Evolutionary conservation across 805 yeast species (phyloP).

Genomic region (Debaryomyces castellii): DNA sequence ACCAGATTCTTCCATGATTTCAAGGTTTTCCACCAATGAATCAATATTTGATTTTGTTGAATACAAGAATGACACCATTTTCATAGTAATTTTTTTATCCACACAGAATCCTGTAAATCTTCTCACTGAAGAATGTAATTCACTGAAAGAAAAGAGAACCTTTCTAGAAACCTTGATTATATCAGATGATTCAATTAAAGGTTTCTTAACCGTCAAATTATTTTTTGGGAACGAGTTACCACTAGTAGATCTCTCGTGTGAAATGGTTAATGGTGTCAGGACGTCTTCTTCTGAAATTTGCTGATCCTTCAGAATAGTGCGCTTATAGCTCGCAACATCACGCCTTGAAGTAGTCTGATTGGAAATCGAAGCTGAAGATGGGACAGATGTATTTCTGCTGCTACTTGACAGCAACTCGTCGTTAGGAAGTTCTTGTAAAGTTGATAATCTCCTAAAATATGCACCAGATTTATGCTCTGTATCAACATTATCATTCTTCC

Average conservation of each 20-base stretch:
- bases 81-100: slow-evolving; percentile 54
- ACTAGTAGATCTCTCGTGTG: not conserved
- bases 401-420: slow-evolving; percentile 18
- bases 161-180: slow-evolving; percentile 55
- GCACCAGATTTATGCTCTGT: slow-evolving; percentile 57
- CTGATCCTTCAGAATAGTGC: not conserved
- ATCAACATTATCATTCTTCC: slow-evolving; percentile 37
- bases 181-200: slow-evolving; percentile 12
- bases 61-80: slow-evolving; percentile 51
- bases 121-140: slow-evolving; percentile 59
- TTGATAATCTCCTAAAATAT: slow-evolving; percentile 63
- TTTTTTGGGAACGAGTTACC: slow-evolving; percentile 10
- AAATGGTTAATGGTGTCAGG: not conserved
- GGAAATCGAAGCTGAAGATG: not conserved
- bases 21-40: slow-evolving; percentile 55
- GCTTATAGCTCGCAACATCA: not conserved
- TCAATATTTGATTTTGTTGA: slow-evolving; percentile 56
- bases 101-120: slow-evolving; percentile 57
- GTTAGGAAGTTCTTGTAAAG: slow-evolving; percentile 52
- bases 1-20: slow-evolving; percentile 46
- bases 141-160: slow-evolving; percentile 60
- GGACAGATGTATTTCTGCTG: not conserved
- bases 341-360: not conserved
- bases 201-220: slow-evolving; percentile 6
- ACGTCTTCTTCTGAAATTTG: slow-evolving; percentile 2